These are phyloP conservation scores for Adenanthera pavonina DNA, from an alignment of 306 rosid species.

Conservation along the genomic window DNA sequence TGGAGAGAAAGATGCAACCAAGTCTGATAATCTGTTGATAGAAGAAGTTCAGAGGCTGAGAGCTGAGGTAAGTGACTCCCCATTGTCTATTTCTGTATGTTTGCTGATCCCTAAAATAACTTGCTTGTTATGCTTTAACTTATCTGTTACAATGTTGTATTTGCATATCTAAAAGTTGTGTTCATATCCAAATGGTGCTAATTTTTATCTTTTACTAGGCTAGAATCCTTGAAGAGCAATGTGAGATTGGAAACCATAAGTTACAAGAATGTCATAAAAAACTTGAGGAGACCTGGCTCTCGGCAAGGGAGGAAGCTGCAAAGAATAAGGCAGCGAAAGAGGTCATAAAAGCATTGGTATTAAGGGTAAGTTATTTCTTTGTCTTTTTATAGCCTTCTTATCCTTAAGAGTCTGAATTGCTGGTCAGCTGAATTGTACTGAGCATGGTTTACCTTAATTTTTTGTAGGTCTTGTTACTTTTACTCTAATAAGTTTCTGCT, in stretches of 20 bases:
- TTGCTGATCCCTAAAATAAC: background rate
- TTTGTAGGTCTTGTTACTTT: background rate
- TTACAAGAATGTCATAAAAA: slow-evolving; percentile 64
- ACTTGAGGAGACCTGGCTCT: slow-evolving; percentile 69
- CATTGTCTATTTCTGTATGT: background rate
- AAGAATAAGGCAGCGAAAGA: slow-evolving; percentile 76
- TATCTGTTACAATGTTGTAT: slow-evolving; percentile 3
- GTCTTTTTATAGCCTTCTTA: background rate
- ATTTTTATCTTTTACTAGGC: slow-evolving; percentile 51
- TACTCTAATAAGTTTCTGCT: background rate
- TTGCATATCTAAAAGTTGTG: background rate
- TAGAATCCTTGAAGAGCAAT: slow-evolving; percentile 64
- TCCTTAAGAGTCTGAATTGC: background rate
- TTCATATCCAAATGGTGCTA: slow-evolving; percentile 5
- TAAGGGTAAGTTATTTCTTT: slow-evolving; percentile 55
- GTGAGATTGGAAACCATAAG: slow-evolving; percentile 59
- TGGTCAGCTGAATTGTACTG: background rate
- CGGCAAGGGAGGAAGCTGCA: slow-evolving; percentile 76
- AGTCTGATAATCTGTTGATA: slow-evolving; percentile 52
- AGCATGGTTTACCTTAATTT: background rate
- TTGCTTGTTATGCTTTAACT: slow-evolving; percentile 7
- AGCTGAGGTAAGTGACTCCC: slow-evolving; percentile 57
- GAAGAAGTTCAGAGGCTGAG: slow-evolving; percentile 73
- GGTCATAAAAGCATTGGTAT: slow-evolving; percentile 75
- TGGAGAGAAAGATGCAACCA: slow-evolving; percentile 44